A percentile compares a stretch with the other conserved stretches of the same genome.
Evolutionary conservation across 164 flowering plant genomes (phyloP).

Genomic region (Aristolochia contorta): DNA sequence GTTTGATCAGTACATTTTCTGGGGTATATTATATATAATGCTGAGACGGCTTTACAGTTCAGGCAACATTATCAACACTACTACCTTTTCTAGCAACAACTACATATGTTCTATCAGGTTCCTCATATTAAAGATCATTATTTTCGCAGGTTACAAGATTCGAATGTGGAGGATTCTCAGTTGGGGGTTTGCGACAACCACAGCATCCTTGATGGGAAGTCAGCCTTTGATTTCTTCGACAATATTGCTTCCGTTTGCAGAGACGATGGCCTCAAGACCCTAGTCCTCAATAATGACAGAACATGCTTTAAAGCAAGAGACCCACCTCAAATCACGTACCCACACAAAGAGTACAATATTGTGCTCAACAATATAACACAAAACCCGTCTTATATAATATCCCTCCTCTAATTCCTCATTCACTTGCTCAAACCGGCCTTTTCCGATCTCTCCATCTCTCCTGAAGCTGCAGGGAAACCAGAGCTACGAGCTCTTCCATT

Average conservation of each 20-base stretch:
- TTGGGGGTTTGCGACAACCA: constrained; percentile 37
- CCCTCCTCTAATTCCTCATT: constrained; percentile 19
- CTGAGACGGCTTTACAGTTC: constrained; percentile 30
- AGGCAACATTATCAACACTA: too few relatives aligned
- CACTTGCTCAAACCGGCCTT: constrained; percentile 13
- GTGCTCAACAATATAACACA: background rate
- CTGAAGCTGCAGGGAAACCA: constrained; percentile 13
- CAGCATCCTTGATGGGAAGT: constrained; percentile 36
- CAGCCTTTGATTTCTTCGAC: constrained; percentile 34
- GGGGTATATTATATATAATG: too few relatives aligned
- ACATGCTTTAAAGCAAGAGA: constrained; percentile 31
- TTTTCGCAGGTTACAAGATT: constrained; percentile 38
- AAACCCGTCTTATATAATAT: too few relatives aligned
- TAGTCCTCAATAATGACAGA: constrained; percentile 8
- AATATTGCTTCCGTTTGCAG: constrained; percentile 35
- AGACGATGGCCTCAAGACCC: constrained; percentile 24
- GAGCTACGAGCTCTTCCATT: constrained; percentile 24
- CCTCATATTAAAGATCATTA: too few relatives aligned
- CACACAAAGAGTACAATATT: constrained; percentile 19
- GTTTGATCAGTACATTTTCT: too few relatives aligned
- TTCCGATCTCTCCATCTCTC: constrained; percentile 11
- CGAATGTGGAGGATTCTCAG: constrained; percentile 37
- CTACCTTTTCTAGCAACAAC: too few relatives aligned
- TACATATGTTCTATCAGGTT: too few relatives aligned
- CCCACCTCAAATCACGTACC: constrained; percentile 22